Evolutionary conservation across 306 rosid species (phyloP).

Genomic region (Sphenostylis stenocarpa): DNA sequence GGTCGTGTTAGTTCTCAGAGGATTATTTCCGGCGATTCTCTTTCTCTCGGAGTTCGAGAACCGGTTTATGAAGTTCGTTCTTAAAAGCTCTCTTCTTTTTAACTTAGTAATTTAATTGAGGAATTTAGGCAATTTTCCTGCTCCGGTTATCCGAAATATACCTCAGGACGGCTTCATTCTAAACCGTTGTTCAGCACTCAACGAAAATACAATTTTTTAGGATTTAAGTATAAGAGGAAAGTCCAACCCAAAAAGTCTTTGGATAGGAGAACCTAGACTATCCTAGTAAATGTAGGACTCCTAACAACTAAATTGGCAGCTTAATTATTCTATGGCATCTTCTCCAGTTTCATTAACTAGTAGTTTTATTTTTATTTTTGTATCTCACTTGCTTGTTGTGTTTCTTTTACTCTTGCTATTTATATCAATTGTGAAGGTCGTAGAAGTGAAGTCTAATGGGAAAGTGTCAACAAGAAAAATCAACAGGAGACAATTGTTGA

Average conservation of each 20-base stretch:
- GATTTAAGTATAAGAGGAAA: too few relatives aligned
- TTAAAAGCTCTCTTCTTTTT: not conserved
- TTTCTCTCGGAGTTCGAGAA: conserved; percentile 89
- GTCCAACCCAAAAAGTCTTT: too few relatives aligned
- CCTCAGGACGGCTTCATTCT: too few relatives aligned
- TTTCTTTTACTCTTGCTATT: not conserved
- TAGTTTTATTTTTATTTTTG: not conserved
- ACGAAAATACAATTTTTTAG: too few relatives aligned
- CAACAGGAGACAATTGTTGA: conserved; percentile 85
- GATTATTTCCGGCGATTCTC: conserved; percentile 52
- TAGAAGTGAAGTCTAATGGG: conserved; percentile 84
- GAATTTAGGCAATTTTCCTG: not conserved
- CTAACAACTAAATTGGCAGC: conserved; percentile 1
- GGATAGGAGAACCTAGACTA: too few relatives aligned
- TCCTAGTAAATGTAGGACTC: too few relatives aligned
- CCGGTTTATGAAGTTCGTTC: conserved; percentile 78
- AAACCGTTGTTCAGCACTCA: too few relatives aligned
- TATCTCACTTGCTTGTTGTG: not conserved
- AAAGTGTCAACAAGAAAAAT: conserved; percentile 70
- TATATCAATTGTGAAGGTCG: conserved; percentile 51
- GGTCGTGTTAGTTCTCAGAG: conserved; percentile 37
- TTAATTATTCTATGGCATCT: not conserved
- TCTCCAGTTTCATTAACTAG: not conserved
- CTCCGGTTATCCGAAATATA: too few relatives aligned
- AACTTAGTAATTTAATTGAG: not conserved